These are phyloP conservation scores for Lotmaria passim DNA, from an alignment of 208 protist genomes.

Conservation along the genomic window DNA sequence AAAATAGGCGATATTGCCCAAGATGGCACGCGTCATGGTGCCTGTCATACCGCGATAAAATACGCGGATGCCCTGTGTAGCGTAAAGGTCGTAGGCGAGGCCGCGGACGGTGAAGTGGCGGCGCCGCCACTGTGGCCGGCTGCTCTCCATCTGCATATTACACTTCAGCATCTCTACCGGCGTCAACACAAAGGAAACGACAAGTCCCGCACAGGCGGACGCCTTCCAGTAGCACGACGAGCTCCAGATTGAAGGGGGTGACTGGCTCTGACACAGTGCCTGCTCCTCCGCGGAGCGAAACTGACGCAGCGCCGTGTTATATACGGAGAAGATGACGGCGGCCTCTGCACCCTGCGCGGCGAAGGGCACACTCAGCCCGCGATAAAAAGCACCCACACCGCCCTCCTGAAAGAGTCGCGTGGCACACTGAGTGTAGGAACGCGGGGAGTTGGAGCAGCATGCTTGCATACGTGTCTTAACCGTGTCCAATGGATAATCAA, in stretches of 20 bases:
- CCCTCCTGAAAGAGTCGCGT: slow-evolving; percentile 39
- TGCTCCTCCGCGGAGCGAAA: background rate
- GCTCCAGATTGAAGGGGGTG: slow-evolving; percentile 12
- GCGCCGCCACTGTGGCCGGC: slow-evolving; percentile 17
- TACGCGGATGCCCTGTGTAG: slow-evolving; percentile 32
- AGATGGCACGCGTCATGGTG: slow-evolving; percentile 67
- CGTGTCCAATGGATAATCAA: slow-evolving; percentile 90
- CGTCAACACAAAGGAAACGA: slow-evolving; percentile 70
- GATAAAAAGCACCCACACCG: slow-evolving; percentile 71
- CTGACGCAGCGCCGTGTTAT: slow-evolving; percentile 29
- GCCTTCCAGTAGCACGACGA: slow-evolving; percentile 38
- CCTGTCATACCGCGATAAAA: slow-evolving; percentile 74
- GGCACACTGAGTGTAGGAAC: slow-evolving; percentile 49
- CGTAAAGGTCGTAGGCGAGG: slow-evolving; percentile 13
- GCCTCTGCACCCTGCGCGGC: slow-evolving; percentile 55
- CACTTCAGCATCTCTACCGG: slow-evolving; percentile 80
- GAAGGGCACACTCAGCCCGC: slow-evolving; percentile 67
- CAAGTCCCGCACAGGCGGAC: slow-evolving; percentile 47
- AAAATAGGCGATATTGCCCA: slow-evolving; percentile 82
- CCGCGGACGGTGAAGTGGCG: slow-evolving; percentile 20
- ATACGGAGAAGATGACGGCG: slow-evolving; percentile 63
- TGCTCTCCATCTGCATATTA: slow-evolving; percentile 53
- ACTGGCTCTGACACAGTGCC: background rate
- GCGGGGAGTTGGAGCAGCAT: slow-evolving; percentile 1
- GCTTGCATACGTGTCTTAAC: slow-evolving; percentile 84